A percentile compares a stretch with the other conserved stretches of the same genome.
phyloP scores from a whole-genome alignment of 495 filamentous ascomycete genomes.

The Polyplosphaeria fusca region DNA sequence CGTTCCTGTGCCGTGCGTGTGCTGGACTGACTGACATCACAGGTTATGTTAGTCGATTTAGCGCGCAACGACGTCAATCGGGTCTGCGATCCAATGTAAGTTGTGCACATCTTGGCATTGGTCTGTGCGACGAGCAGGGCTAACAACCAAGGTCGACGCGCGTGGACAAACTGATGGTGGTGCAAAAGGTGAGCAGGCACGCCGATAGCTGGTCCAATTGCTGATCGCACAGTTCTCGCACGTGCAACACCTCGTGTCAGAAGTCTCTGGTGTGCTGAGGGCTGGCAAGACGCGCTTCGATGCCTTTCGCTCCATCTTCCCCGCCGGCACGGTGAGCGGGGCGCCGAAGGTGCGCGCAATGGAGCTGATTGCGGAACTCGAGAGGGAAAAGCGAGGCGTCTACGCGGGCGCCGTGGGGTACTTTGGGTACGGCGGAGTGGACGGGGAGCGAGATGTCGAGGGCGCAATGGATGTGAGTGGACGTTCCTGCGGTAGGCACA shows the following conservation, averaged over 20 bases:
- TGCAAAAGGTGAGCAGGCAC: constrained; percentile 54
- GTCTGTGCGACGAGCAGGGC: too few relatives aligned
- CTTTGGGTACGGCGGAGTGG: constrained; percentile 66
- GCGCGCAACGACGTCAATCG: constrained; percentile 96
- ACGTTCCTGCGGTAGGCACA: background rate
- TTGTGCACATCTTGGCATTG: too few relatives aligned
- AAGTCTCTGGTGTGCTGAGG: constrained; percentile 84
- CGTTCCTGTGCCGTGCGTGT: background rate
- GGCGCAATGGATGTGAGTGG: constrained; percentile 77
- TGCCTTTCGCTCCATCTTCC: constrained; percentile 88
- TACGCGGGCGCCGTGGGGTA: constrained; percentile 98
- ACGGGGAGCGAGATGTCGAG: constrained; percentile 46
- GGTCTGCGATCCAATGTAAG: constrained; percentile 95
- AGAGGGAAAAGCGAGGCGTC: constrained; percentile 87
- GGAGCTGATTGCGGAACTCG: constrained; percentile 93
- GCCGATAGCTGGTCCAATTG: background rate
- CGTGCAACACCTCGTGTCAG: constrained; percentile 93
- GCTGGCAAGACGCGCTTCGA: constrained; percentile 86
- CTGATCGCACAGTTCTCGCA: constrained; percentile 68
- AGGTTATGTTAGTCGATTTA: constrained; percentile 96
- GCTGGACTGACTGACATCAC: constrained; percentile 13
- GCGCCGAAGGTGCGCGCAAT: constrained; percentile 95
- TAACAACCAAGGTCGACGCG: too few relatives aligned
- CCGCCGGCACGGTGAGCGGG: constrained; percentile 75
- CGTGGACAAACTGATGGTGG: too few relatives aligned